Percentiles rank a stretch among this genome's conserved stretches.
These are phyloP conservation scores for Fusarium brachygibbosum DNA, from an alignment of 2,329 filamentous ascomycete species.

Conservation along the genomic window DNA sequence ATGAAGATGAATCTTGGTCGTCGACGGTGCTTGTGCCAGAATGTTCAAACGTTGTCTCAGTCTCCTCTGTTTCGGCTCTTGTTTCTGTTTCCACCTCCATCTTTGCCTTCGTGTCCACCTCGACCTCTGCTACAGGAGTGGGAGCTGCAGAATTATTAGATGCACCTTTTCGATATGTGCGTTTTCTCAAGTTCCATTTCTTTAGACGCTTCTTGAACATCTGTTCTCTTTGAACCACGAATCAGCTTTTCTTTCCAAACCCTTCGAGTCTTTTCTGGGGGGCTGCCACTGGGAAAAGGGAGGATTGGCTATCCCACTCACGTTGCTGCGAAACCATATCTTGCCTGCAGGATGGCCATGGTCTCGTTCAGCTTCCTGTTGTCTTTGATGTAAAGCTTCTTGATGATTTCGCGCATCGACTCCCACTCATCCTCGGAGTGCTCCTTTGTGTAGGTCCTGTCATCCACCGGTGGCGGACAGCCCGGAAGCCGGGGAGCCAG, in stretches of 20 bases:
- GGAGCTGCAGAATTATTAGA: slow-evolving; percentile 38
- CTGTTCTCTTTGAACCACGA: slow-evolving; percentile 50
- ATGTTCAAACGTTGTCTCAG: slow-evolving; percentile 36
- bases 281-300: background rate
- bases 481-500: slow-evolving; percentile 54
- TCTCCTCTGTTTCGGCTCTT: slow-evolving; percentile 3
- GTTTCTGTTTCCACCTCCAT: background rate
- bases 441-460: slow-evolving; percentile 52
- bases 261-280: background rate
- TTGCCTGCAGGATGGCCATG: slow-evolving; percentile 54
- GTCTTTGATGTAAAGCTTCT: slow-evolving; percentile 53
- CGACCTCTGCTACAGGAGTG: background rate
- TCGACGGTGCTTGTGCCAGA: slow-evolving; percentile 33
- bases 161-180: slow-evolving; percentile 52
- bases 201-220: slow-evolving; percentile 58
- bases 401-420: slow-evolving; percentile 51
- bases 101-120: background rate
- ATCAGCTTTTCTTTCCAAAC: slow-evolving; percentile 30
- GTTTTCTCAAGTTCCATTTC: slow-evolving; percentile 57
- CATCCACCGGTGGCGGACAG: slow-evolving; percentile 43
- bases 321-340: slow-evolving; percentile 56
- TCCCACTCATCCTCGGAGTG: slow-evolving; percentile 56
- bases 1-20: slow-evolving; percentile 30
- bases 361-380: slow-evolving; percentile 55
- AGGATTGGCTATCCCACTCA: slow-evolving; percentile 44